Percentiles rank a stretch among this genome's conserved stretches.
Conservation (phyloP, 768 basidiomycete genomes). For the Xanthoconium purpureum region DNA sequence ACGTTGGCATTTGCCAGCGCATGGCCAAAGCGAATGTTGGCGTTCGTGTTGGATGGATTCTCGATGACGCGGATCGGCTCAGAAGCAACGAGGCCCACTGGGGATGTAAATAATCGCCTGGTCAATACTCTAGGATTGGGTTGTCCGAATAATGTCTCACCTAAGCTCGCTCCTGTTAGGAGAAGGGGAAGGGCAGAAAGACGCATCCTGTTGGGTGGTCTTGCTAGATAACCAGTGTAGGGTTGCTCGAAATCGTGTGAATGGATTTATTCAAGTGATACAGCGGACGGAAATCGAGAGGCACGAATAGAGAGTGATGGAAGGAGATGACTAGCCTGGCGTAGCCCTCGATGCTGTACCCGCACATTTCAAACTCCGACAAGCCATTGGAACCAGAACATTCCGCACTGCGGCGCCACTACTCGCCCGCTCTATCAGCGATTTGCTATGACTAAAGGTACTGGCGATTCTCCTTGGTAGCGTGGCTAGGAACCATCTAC, state of each 20-base stretch:
- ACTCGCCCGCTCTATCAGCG: neutral
- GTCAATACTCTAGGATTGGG: neutral
- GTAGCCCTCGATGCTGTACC: slow-evolving; percentile 1
- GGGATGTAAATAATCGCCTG: slow-evolving; percentile 3
- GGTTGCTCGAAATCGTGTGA: neutral
- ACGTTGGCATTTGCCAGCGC: slow-evolving; percentile 33
- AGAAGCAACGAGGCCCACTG: slow-evolving; percentile 40
- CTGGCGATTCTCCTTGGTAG: neutral
- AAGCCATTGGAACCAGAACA: neutral
- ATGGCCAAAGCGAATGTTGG: slow-evolving; percentile 39
- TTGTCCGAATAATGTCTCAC: slow-evolving; percentile 18
- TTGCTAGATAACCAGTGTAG: neutral
- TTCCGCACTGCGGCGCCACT: neutral
- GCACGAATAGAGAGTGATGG: neutral
- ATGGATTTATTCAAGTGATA: neutral
- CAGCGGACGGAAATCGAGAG: neutral
- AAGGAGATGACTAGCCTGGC: neutral
- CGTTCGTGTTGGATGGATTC: slow-evolving; percentile 27
- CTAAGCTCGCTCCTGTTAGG: slow-evolving; percentile 35
- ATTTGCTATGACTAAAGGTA: slow-evolving; percentile 2
- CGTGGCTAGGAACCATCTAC: no score
- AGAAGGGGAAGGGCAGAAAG: slow-evolving; percentile 37
- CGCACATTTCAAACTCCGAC: slow-evolving; percentile 25
- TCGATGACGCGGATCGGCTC: slow-evolving; percentile 50
- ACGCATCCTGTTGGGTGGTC: slow-evolving; percentile 31